Conservation (phyloP, 768 basidiomycete species). For the Lentinula sp. region DNA sequence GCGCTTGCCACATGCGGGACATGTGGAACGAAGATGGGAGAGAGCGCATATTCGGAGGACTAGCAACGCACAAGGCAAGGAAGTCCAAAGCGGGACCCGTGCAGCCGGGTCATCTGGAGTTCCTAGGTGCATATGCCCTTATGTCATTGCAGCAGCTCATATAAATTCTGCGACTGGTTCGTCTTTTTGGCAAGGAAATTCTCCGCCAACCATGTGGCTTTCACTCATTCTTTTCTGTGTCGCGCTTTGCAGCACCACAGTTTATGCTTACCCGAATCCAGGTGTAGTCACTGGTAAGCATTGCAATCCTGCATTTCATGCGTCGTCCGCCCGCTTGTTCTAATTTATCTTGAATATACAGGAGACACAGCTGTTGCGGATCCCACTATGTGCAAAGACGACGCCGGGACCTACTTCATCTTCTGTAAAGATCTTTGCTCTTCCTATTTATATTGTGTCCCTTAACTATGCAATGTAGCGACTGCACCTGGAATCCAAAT, state of each 20-base stretch:
- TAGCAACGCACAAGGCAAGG: not conserved
- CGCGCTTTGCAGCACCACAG: not conserved
- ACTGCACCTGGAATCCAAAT: slow-evolving; percentile 25
- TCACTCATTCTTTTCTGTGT: not conserved
- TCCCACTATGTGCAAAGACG: slow-evolving; percentile 24
- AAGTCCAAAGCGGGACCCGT: not conserved
- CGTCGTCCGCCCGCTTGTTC: not conserved
- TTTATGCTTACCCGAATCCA: not conserved
- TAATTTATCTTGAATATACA: not conserved
- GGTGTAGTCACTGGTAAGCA: slow-evolving; percentile 2
- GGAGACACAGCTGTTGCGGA: slow-evolving; percentile 20
- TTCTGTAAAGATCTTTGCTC: slow-evolving; percentile 15
- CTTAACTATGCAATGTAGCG: slow-evolving; percentile 7
- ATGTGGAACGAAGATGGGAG: not conserved
- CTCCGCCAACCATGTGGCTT: not conserved
- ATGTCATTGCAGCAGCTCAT: not conserved
- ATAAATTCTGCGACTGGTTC: not conserved
- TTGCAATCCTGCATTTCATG: not conserved
- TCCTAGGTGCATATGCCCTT: not conserved
- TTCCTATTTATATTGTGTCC: not conserved
- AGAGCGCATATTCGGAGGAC: not conserved
- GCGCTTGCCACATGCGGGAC: not conserved
- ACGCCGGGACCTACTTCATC: slow-evolving; percentile 22
- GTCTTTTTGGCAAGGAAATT: not conserved
- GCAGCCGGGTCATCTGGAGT: not conserved